Base-by-base conservation (phyloP, 768 basidiomycete genomes). In the Trametes cinnabarina region DNA sequence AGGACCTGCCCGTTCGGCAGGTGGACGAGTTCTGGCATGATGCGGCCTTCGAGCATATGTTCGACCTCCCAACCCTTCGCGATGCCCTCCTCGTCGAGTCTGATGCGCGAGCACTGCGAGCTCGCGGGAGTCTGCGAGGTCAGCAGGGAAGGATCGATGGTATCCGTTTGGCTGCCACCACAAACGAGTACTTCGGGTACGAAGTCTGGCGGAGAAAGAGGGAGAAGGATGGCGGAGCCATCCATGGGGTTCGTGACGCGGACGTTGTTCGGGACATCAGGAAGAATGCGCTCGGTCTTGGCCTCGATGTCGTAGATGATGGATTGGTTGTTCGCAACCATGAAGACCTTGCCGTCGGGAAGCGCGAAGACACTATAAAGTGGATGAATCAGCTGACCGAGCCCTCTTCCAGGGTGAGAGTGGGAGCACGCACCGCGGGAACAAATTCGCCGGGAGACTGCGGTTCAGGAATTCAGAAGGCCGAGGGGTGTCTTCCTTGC, bases 181-280 rank as follows among this genome's bases (percentile, higher is more conserved):
- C 91, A 93, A 20, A 93, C 69, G 35, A 93, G 76, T 39, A 93
- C 73, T 63, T 90, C 87, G 0, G 91, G 81, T 8, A 76, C 71
- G 64, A 86, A 92, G 58, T 78, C 69, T 62, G 84, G 75, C 3
- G 84, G 82, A 3, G 79, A 79, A 11, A 93, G 75, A 14, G 91
- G 90, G 11, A 93, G 82, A 39, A 93, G 76, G 28, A 89, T 62
- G 8, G 77, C 90, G 15, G 85, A 85, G 37, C 86, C 91, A 26
- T 88, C 75, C 84, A 92, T 88, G 1, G 90, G 90, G 69, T 93
- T 92, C 0, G 90, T 90, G 35, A 92, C 84, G 34, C 88, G 88
- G 17, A 90, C 82, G 46, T 83, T 84, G 61, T 92, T 90, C 12
- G 90, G 90, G 64, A 92, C 80, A 41, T 66, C 71, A 26, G 90